Evolutionary conservation across 805 yeast genomes (phyloP).

Genomic region (Ascoidea tarda): DNA sequence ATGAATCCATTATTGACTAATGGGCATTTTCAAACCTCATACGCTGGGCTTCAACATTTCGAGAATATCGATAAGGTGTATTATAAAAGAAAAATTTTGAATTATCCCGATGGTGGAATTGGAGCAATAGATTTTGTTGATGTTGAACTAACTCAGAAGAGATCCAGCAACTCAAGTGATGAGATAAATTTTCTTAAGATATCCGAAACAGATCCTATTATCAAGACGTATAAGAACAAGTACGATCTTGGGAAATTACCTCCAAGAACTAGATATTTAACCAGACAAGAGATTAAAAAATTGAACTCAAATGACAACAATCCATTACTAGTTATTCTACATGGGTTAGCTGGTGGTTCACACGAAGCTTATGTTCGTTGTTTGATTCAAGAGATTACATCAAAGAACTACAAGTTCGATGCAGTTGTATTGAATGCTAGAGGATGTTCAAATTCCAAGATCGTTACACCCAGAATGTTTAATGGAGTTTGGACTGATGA

Average conservation of each 20-base stretch:
- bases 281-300: slow-evolving; percentile 27
- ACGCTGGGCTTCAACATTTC: slow-evolving; percentile 37
- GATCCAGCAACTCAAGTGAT: not conserved
- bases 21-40: slow-evolving; percentile 60
- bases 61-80: slow-evolving; percentile 33
- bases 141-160: slow-evolving; percentile 12
- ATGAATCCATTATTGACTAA: slow-evolving; percentile 45
- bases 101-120: slow-evolving; percentile 46
- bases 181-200: not conserved
- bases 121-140: slow-evolving; percentile 57
- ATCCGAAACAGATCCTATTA: not conserved
- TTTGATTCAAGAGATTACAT: slow-evolving; percentile 27
- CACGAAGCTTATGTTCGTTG: slow-evolving; percentile 65
- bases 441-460: slow-evolving; percentile 60
- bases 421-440: slow-evolving; percentile 57
- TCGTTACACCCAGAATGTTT: slow-evolving; percentile 59
- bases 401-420: slow-evolving; percentile 29
- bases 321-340: slow-evolving; percentile 54
- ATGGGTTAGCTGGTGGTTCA: slow-evolving; percentile 81
- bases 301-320: slow-evolving; percentile 20
- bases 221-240: not conserved
- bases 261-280: slow-evolving; percentile 37
- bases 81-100: slow-evolving; percentile 47
- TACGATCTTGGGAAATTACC: slow-evolving; percentile 20
- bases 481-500: slow-evolving; percentile 65